Evolutionary conservation across 352 stramenopile species (phyloP).

Genomic region (Phytophthora fragariae): DNA sequence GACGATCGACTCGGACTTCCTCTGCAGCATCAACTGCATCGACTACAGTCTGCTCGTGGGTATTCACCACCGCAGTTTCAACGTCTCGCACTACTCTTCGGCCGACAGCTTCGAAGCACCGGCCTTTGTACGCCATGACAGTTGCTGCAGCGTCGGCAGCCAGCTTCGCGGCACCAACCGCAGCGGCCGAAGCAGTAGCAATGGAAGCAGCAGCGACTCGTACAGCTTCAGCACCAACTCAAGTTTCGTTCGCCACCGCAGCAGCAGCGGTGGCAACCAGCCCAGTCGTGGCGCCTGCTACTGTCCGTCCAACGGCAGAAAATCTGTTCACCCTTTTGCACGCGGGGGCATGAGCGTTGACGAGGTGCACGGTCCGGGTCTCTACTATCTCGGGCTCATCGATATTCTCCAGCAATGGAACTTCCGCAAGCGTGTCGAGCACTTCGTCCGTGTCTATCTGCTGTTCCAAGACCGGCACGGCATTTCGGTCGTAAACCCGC

Average conservation of each 20-base stretch:
- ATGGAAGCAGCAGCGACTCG: slow-evolving; percentile 31
- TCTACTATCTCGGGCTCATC: slow-evolving; percentile 96
- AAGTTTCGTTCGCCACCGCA: slow-evolving; percentile 39
- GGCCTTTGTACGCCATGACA: slow-evolving; percentile 32
- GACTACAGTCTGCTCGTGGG: slow-evolving; percentile 96
- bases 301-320: slow-evolving; percentile 42
- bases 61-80: slow-evolving; percentile 92
- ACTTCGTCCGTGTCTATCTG: slow-evolving; percentile 80
- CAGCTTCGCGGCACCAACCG: slow-evolving; percentile 30
- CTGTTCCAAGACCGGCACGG: slow-evolving; percentile 74
- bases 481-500: slow-evolving; percentile 77
- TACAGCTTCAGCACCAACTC: slow-evolving; percentile 33
- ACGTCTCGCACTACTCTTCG: slow-evolving; percentile 77
- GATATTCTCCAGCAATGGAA: slow-evolving; percentile 97
- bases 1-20: slow-evolving; percentile 88
- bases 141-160: slow-evolving; percentile 26
- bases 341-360: slow-evolving; percentile 75
- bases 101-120: slow-evolving; percentile 55
- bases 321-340: slow-evolving; percentile 61
- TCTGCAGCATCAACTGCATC: slow-evolving; percentile 94
- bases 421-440: slow-evolving; percentile 90
- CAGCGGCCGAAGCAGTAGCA: slow-evolving; percentile 33
- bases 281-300: slow-evolving; percentile 13
- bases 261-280: slow-evolving; percentile 39
- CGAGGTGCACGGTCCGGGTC: slow-evolving; percentile 90